Evolutionary conservation across 768 basidiomycete species (phyloP).

Genomic region (Agaricus sinodeliciosus): DNA sequence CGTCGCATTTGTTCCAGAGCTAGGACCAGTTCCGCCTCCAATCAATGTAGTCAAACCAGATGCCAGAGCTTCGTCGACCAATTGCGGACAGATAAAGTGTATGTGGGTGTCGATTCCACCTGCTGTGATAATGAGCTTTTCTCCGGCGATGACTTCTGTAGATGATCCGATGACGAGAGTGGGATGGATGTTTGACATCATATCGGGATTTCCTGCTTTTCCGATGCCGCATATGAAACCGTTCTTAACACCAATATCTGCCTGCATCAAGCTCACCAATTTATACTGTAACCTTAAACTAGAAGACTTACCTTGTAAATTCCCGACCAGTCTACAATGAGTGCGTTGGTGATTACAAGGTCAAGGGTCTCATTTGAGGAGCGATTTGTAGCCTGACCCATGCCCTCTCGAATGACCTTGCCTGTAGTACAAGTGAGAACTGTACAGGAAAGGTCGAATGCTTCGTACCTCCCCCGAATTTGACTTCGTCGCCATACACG

Average conservation of each 20-base stretch:
- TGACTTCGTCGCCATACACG: constrained; percentile 92
- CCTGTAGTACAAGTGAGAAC: constrained; percentile 35
- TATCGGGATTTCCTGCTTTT: constrained; percentile 96
- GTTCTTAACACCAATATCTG: constrained; percentile 88
- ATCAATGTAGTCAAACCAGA: constrained; percentile 89
- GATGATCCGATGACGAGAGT: constrained; percentile 79
- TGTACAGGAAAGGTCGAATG: background rate
- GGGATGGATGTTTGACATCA: constrained; percentile 75
- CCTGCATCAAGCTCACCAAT: constrained; percentile 38
- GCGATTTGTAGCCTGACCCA: constrained; percentile 85
- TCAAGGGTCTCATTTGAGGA: constrained; percentile 69
- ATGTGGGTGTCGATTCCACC: constrained; percentile 90
- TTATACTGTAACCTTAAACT: background rate
- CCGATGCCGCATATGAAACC: constrained; percentile 84
- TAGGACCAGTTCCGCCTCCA: constrained; percentile 94
- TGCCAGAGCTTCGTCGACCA: constrained; percentile 79
- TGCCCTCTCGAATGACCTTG: constrained; percentile 92
- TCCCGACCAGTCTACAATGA: constrained; percentile 92
- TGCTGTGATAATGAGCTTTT: constrained; percentile 89
- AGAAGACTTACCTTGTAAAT: constrained; percentile 75
- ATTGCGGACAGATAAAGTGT: constrained; percentile 94
- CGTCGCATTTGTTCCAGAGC: constrained; percentile 85
- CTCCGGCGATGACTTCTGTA: constrained; percentile 95
- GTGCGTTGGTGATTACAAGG: constrained; percentile 90
- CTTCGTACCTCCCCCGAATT: constrained; percentile 84